A percentile compares a stretch with the other conserved stretches of the same genome.
Evolutionary conservation across 257 asterid genomes (phyloP).

Genomic region (Knoxia roxburghii): DNA sequence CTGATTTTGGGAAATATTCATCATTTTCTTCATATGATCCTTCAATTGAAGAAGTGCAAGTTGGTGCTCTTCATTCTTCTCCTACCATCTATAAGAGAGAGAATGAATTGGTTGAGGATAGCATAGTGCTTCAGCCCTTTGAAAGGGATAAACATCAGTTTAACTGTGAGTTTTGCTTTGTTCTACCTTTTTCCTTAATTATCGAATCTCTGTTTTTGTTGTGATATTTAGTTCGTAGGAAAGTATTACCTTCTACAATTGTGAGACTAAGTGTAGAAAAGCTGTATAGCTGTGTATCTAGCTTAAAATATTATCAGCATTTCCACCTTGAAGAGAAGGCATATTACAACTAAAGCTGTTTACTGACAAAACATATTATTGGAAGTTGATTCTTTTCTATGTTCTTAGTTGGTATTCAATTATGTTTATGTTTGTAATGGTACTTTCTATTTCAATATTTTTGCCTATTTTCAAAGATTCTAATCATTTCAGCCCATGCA

Average conservation of each 20-base stretch:
- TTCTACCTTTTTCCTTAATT: background rate
- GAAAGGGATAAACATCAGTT: conserved; percentile 27
- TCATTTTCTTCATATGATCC: conserved; percentile 41
- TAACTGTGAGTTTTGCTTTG: conserved; percentile 36
- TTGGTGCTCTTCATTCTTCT: conserved; percentile 24
- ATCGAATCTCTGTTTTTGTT: background rate
- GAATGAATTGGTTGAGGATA: conserved; percentile 23
- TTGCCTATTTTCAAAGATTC: background rate
- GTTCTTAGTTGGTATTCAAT: background rate
- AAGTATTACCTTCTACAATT: too few relatives aligned
- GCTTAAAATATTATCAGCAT: background rate
- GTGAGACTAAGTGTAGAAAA: conserved; percentile 1
- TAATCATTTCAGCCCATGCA: background rate
- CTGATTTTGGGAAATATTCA: conserved; percentile 33
- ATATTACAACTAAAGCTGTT: background rate
- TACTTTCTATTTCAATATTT: background rate
- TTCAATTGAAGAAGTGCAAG: conserved; percentile 19
- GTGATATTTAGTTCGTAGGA: too few relatives aligned
- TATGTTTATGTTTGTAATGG: background rate
- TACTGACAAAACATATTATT: background rate
- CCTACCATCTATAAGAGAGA: conserved; percentile 26
- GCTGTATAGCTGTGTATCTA: background rate
- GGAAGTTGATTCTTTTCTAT: background rate
- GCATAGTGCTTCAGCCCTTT: conserved; percentile 17
- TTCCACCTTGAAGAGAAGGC: background rate